Base-by-base conservation (phyloP, 202 grass and related monocot genomes). In the Setaria viridis region DNA sequence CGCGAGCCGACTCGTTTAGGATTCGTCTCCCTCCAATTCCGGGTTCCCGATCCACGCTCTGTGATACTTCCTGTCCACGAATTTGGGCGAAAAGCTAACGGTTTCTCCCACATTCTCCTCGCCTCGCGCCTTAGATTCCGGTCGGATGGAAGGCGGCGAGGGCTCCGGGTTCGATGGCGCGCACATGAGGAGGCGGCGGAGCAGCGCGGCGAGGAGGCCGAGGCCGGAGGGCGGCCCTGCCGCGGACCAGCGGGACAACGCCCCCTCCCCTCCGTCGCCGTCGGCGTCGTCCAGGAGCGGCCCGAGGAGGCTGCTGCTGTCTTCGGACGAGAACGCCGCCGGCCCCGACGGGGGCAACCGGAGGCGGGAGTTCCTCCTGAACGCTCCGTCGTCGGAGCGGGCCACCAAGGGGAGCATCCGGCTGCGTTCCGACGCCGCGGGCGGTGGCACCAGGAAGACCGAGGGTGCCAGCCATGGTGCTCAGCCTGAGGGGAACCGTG, bases 311-410 rank as follows among this genome's bases (percentile, higher is more conserved):
- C 17, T 58, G 14, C 17, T 13, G 51, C 0, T 63, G 58, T 58
- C 85, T 45, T 79, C 82, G 2, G 87, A 91, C 54, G 82, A 91
- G 10, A 83, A 77, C 54, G 80, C 80, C 59, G 34, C 25, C 41
- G 74, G 74, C 20, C 74, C 79, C 17, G 65, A 79, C 6, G 88
- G 77, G 47, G 88, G 76, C 30, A 43, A 82, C 75, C 85, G 72
- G 21, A 77, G 71, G 80, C 88, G 85, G 57, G 95, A 95, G 62
- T 17, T 91, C 80, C 86, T 89, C 82, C 83, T 95, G 3, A 95
- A 94, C 16, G 82, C 29, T 17, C 84, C 86, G 47, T 43, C 78
- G 13, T 12, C 58, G 10, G 92, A 87, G 39, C 74, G 70, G 48
- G 82, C 65, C 30, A 82, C 76, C 55, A 90, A 89, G 39, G 94